Percentiles rank a stretch among this genome's conserved stretches.
These are phyloP conservation scores for Elaeis oleifera DNA, from an alignment of 202 grass and related monocot species.

Conservation along the genomic window DNA sequence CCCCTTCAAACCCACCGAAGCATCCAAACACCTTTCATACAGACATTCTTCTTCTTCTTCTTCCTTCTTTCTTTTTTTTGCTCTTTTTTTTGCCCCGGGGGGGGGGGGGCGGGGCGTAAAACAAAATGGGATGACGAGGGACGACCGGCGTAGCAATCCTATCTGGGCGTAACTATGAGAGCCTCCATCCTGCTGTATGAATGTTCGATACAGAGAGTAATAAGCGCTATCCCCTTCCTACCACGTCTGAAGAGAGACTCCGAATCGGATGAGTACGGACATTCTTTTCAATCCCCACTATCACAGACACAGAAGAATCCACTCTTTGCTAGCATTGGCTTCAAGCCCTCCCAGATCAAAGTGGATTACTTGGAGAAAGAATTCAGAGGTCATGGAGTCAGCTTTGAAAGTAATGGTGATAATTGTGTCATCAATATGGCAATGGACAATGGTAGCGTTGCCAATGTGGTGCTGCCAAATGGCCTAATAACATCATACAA, in stretches of 20 bases:
- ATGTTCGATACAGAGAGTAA: no score
- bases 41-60: no score
- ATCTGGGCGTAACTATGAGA: no score
- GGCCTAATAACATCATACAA: constrained; percentile 80
- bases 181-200: no score
- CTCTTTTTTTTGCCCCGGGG: no score
- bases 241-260: no score
- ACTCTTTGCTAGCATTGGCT: constrained; percentile 6
- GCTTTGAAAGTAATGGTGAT: constrained; percentile 50
- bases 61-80: no score
- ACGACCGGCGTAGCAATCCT: no score
- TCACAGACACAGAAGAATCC: constrained; percentile 6
- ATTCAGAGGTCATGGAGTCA: constrained; percentile 66
- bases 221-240: no score
- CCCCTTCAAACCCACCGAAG: constrained; percentile 24
- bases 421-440: constrained; percentile 3
- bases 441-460: constrained; percentile 57
- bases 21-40: constrained; percentile 4
- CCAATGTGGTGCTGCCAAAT: constrained; percentile 62
- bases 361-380: constrained; percentile 68
- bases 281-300: constrained; percentile 8
- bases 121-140: no score
- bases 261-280: background rate
- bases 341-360: constrained; percentile 26
- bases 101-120: no score